Evolutionary conservation across 352 stramenopile species (phyloP), one percentile per base, ranked within the genome.

Genomic region (Aphanomyces stellatus): DNA sequence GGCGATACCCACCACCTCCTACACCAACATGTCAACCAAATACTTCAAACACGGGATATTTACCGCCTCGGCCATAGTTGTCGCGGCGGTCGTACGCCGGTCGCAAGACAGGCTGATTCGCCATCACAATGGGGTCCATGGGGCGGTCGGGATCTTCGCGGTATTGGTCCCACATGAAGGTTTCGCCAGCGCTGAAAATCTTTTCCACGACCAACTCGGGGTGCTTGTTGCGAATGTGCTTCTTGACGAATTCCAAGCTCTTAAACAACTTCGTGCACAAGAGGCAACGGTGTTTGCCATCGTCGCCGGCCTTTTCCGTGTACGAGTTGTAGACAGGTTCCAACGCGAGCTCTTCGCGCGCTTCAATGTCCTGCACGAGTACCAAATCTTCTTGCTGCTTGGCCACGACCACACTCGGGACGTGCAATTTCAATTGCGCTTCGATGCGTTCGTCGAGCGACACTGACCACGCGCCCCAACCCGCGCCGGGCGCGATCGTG

Each of bases 211-310:
- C 81, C 7, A 93, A 72, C 69, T 95, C 86, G 4, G 80, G 80
- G 69, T 95, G 86, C 64, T 92, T 91, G 76, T 95, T 95, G 24
- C 81, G 81, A 63, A 93, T 90, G 72, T 95, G 86, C 65, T 95
- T 95, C 70, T 93, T 91, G 15, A 95, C 82, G 67, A 93, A 95
- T 53, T 92, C 82, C 40, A 90, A 75, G 3, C 82, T 84, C 71
- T 95, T 95, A 70, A 95, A 95, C 7, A 95, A 72, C 68, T 95
- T 95, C 2, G 81, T 90, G 57, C 86, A 95, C n/a, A 94, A 65
- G 2, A 85, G 80, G 63, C 84, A 91, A 46, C 84, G 77, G 69
- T 92, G 81, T 69, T 94, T 92, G 25, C 82, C 82, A 49, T 92
- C 83, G 51, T 91, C 86, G 35, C 80, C 86, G 15, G 82, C 84